These are phyloP conservation scores for Diaporthe sp. DNA, from an alignment of 2,329 filamentous ascomycete genomes.

Conservation along the genomic window DNA sequence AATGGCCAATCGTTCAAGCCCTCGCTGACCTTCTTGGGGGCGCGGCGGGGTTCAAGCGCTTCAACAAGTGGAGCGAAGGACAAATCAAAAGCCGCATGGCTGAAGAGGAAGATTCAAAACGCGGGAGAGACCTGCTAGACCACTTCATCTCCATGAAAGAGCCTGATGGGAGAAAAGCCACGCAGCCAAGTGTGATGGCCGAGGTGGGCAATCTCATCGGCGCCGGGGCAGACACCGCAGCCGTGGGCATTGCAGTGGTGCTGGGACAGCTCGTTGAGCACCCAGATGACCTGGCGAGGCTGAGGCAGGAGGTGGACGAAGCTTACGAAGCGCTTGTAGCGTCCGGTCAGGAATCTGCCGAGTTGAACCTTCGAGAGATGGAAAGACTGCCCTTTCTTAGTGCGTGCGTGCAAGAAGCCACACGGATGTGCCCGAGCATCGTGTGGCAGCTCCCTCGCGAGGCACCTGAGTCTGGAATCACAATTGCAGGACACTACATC, in stretches of 20 bases:
- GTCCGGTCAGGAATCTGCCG: not conserved
- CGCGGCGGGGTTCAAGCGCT: not conserved
- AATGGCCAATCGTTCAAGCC: not conserved
- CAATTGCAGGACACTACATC: not conserved
- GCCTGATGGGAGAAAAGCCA: not conserved
- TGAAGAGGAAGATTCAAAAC: not conserved
- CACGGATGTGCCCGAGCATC: conserved; percentile 6
- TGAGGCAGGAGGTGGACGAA: not conserved
- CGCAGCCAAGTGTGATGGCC: not conserved
- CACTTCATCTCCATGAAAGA: conserved; percentile 18
- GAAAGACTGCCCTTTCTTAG: not conserved
- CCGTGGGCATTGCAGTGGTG: conserved; percentile 1
- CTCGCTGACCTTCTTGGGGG: not conserved
- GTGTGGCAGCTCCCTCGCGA: conserved; percentile 3
- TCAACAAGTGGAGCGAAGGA: not conserved
- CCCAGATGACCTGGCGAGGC: not conserved
- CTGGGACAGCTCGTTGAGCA: not conserved
- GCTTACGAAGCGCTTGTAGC: not conserved
- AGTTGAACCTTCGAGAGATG: not conserved
- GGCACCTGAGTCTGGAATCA: not conserved
- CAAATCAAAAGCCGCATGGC: not conserved
- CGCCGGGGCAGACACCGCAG: conserved; percentile 9
- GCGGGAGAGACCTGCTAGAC: not conserved
- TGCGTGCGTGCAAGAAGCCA: not conserved
- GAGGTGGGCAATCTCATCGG: conserved; percentile 10